A percentile compares a stretch with the other conserved stretches of the same genome.
Evolutionary conservation across 805 yeast species (phyloP).

Genomic region (Metschnikowia matae): DNA sequence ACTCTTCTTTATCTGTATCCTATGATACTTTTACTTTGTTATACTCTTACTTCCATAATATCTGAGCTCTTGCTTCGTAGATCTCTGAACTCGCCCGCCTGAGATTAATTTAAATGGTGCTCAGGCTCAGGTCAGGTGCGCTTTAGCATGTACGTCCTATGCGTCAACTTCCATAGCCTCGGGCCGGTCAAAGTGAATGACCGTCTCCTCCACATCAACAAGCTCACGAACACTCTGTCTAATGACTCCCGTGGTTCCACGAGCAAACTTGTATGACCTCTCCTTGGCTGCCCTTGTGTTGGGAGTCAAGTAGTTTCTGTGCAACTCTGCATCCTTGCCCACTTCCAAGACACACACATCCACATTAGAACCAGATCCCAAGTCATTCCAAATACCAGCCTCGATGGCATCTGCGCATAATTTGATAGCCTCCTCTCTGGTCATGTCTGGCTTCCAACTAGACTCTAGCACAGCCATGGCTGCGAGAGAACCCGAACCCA

Average conservation of each 20-base stretch:
- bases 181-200: constrained; percentile 32
- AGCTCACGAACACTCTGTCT: constrained; percentile 61
- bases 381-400: constrained; percentile 98
- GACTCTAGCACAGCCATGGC: constrained; percentile 97
- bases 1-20: background rate
- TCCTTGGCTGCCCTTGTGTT: constrained; percentile 81
- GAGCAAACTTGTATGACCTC: constrained; percentile 75
- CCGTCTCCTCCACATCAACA: constrained; percentile 66
- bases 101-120: background rate
- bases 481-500: constrained; percentile 96
- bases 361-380: constrained; percentile 98
- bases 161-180: constrained; percentile 45
- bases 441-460: constrained; percentile 73
- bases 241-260: constrained; percentile 92
- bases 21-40: background rate
- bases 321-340: constrained; percentile 80
- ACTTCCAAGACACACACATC: constrained; percentile 96
- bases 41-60: background rate
- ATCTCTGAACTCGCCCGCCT: background rate
- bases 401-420: constrained; percentile 90
- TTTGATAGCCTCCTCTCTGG: constrained; percentile 85
- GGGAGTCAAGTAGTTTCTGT: constrained; percentile 87
- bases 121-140: background rate
- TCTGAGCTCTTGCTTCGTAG: background rate
- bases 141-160: constrained; percentile 10